Conservation (phyloP, 139 green algal genomes). For the Ettlia oleoabundans region DNA sequence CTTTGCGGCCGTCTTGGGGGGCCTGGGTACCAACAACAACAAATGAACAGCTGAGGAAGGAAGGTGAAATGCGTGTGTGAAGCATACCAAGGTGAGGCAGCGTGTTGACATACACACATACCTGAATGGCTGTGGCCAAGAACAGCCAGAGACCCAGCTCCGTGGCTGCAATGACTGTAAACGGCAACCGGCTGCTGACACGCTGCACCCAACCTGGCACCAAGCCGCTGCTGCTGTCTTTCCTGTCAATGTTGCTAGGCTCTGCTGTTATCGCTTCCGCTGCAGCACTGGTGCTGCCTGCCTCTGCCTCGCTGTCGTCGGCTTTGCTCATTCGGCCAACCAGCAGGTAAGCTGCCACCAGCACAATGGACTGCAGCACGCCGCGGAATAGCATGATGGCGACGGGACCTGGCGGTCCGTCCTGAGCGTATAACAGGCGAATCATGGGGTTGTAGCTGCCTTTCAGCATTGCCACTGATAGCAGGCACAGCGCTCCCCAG, state of each 20-base stretch:
- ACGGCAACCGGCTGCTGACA: neutral
- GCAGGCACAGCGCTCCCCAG: constrained; percentile 29
- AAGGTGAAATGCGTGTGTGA: no score
- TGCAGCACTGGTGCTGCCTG: neutral
- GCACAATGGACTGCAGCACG: constrained; percentile 26
- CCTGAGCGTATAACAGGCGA: constrained; percentile 24
- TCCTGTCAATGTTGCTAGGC: no score
- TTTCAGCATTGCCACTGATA: constrained; percentile 27
- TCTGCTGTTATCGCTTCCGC: neutral
- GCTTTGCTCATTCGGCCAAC: neutral
- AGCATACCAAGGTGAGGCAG: neutral
- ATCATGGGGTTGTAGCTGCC: constrained; percentile 43
- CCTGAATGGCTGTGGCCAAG: constrained; percentile 29
- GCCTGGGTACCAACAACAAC: no score
- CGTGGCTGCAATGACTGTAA: constrained; percentile 1
- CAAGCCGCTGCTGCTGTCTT: constrained; percentile 12
- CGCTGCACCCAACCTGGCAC: constrained; percentile 18
- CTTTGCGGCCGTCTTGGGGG: no score
- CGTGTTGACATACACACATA: neutral
- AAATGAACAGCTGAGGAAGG: no score
- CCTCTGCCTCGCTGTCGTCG: neutral
- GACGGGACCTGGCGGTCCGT: constrained; percentile 23
- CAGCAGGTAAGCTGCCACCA: constrained; percentile 19
- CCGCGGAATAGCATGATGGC: constrained; percentile 35
- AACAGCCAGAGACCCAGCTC: constrained; percentile 28